These are phyloP conservation scores for Xylariaceae sp. DNA, from an alignment of 2,329 filamentous ascomycete genomes.

Conservation along the genomic window DNA sequence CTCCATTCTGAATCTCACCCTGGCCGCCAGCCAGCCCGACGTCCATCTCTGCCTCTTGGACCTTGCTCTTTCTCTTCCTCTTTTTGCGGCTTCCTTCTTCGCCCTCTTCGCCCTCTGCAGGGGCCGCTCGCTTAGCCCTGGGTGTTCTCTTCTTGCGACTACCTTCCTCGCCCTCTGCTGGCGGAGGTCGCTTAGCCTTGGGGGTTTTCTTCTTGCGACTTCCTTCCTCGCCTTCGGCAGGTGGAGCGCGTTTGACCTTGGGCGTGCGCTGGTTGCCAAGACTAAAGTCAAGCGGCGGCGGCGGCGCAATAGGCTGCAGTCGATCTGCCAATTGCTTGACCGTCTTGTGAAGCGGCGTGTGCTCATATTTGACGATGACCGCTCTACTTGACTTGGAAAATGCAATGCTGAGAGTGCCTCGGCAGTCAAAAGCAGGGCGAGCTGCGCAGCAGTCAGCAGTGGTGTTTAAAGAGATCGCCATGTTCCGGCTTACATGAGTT, in stretches of 20 bases:
- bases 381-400: conserved; percentile 40
- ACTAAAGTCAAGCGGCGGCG: conserved; percentile 26
- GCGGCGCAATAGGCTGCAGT: conserved; percentile 31
- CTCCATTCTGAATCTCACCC: conserved; percentile 1
- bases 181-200: conserved; percentile 5
- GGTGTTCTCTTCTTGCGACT: conserved; percentile 16
- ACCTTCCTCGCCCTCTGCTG: conserved; percentile 20
- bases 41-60: conserved; percentile 12
- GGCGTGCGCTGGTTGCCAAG: conserved; percentile 16
- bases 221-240: conserved; percentile 20
- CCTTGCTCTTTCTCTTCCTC: conserved; percentile 18
- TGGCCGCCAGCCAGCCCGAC: conserved; percentile 5
- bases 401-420: conserved; percentile 40
- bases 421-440: conserved; percentile 53
- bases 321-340: conserved; percentile 42
- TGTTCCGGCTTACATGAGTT: conserved; percentile 33
- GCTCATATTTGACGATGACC: conserved; percentile 47
- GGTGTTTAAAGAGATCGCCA: not conserved
- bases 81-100: conserved; percentile 15
- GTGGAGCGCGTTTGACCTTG: conserved; percentile 22
- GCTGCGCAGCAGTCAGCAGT: conserved; percentile 26
- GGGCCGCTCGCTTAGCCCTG: conserved; percentile 14
- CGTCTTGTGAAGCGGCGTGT: conserved; percentile 49
- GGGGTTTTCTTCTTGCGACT: conserved; percentile 16
- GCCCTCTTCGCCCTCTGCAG: conserved; percentile 20